A percentile compares a stretch with the other conserved stretches of the same genome.
These are phyloP conservation scores for Exserohilum rostratum DNA, from an alignment of 2,329 filamentous ascomycete genomes.

Conservation along the genomic window DNA sequence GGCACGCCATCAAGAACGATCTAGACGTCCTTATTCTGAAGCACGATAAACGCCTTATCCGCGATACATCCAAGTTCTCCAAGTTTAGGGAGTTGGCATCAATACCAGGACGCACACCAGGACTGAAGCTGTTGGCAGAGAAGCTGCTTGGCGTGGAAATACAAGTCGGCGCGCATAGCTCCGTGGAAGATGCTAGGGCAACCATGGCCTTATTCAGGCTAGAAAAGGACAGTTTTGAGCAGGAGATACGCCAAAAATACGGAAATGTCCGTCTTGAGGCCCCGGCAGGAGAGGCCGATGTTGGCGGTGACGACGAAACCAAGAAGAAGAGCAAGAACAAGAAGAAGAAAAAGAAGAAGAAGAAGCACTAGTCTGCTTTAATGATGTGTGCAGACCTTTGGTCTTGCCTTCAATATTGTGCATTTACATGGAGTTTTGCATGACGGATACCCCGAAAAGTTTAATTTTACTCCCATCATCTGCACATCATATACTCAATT, in stretches of 20 bases:
- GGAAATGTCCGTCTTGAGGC: constrained; percentile 36
- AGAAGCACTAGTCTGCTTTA: constrained; percentile 16
- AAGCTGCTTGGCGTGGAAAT: constrained; percentile 65
- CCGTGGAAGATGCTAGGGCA: constrained; percentile 79
- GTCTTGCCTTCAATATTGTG: constrained; percentile 6
- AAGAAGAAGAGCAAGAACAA: constrained; percentile 45
- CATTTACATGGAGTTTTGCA: constrained; percentile 28
- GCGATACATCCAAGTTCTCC: constrained; percentile 81
- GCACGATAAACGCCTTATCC: constrained; percentile 77
- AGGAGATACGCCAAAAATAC: constrained; percentile 73
- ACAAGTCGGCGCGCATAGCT: constrained; percentile 65
- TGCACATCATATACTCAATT: not conserved
- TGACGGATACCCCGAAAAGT: constrained; percentile 26
- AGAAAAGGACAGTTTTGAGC: constrained; percentile 84
- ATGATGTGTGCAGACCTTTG: not conserved
- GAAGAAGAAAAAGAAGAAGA: constrained; percentile 48
- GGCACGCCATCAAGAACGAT: constrained; percentile 83
- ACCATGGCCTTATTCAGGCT: constrained; percentile 87
- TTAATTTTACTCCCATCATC: not conserved
- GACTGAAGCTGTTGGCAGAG: constrained; percentile 65
- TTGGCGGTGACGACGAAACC: constrained; percentile 24
- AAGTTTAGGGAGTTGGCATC: constrained; percentile 73
- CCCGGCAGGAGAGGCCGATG: constrained; percentile 27
- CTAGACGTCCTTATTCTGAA: constrained; percentile 74
- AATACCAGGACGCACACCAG: constrained; percentile 68